Conservation (phyloP, 257 asterid species). For the Rauvolfia tetraphylla region DNA sequence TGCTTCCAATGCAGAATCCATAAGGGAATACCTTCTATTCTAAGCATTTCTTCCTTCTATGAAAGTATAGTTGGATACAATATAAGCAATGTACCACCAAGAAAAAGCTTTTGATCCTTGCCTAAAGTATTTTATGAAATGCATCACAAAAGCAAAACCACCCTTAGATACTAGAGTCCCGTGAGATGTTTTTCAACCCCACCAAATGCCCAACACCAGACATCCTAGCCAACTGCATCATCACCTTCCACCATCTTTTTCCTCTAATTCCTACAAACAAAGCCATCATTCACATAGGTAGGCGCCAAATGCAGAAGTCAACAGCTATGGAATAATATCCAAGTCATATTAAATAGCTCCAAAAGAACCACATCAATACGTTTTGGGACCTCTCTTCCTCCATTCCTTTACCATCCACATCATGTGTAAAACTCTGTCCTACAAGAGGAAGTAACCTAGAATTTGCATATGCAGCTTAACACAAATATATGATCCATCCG, state of each 20-base stretch:
- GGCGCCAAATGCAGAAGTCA: not conserved
- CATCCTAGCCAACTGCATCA: not conserved
- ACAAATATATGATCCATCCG: not conserved
- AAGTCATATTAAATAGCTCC: not conserved
- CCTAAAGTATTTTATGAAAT: not conserved
- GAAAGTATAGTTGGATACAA: not conserved
- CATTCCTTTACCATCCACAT: not conserved
- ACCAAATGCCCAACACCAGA: not conserved
- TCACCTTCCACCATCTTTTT: not conserved
- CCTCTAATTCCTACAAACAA: not conserved
- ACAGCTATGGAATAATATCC: not conserved
- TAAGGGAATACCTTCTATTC: not conserved
- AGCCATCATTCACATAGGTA: not conserved
- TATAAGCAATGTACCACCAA: not conserved
- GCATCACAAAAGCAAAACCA: not conserved
- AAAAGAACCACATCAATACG: not conserved
- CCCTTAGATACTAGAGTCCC: not conserved
- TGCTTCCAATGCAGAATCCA: not conserved
- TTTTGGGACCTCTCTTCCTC: not conserved
- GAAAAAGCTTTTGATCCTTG: not conserved
- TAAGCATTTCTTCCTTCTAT: not conserved
- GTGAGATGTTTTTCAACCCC: not conserved
- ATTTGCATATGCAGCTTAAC: not conserved
- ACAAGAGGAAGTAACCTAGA: not conserved
- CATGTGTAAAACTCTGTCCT: not conserved